Evolutionary conservation across 169 alveolate genomes (phyloP).

Genomic region (Eimeria tenella): DNA sequence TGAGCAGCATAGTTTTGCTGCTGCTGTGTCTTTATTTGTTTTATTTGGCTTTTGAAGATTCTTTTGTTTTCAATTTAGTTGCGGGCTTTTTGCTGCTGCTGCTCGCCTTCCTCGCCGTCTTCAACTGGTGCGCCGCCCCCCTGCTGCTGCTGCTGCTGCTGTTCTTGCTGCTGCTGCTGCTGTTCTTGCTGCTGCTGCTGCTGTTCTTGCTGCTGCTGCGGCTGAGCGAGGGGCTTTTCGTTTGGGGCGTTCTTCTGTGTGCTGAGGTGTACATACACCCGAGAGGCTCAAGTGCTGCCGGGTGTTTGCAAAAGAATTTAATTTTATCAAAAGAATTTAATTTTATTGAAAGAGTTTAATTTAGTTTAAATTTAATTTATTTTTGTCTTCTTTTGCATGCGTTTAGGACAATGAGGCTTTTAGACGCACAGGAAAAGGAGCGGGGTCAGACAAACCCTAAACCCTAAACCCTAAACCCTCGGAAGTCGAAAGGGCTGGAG

Average conservation of each 20-base stretch:
- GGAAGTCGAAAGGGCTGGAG: neutral
- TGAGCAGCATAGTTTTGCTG: neutral
- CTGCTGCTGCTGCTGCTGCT: neutral
- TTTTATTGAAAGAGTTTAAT: neutral
- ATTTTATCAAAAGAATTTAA: neutral
- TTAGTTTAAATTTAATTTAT: too few species aligned
- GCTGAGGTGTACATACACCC: too few species aligned
- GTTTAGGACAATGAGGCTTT: neutral
- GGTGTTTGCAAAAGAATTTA: too few species aligned
- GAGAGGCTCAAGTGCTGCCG: too few species aligned
- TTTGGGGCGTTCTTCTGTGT: too few species aligned
- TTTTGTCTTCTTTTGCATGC: too few species aligned
- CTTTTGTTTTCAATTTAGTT: neutral
- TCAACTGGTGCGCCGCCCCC: constrained; percentile 4
- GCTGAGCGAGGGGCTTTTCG: neutral
- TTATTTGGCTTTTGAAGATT: neutral
- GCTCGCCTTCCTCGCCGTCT: neutral
- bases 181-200: too few species aligned
- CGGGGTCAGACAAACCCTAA: neutral
- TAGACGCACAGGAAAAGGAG: neutral
- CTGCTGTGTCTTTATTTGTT: neutral
- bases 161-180: neutral
- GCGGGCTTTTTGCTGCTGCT: neutral
- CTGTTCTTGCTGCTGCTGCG: too few species aligned
- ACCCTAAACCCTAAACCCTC: neutral